A percentile compares a stretch with the other conserved stretches of the same genome.
Conservation (phyloP, 2,329 filamentous ascomycete species). For the Pseudocercospora macadamiae region DNA sequence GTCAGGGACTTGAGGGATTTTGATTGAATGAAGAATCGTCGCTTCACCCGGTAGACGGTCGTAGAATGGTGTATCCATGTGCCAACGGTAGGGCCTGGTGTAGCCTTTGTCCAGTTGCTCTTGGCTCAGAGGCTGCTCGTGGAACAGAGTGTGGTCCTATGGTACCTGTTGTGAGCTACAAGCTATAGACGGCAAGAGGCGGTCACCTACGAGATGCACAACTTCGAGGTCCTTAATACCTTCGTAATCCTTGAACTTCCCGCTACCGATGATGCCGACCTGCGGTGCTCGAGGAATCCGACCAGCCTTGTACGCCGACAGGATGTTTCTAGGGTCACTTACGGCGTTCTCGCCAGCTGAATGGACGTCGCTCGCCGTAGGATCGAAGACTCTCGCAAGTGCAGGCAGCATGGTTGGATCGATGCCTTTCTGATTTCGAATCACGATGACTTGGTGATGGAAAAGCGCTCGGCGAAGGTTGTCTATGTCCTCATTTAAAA, state of each 20-base stretch:
- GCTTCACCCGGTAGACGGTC: constrained; percentile 36
- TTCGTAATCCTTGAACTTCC: constrained; percentile 23
- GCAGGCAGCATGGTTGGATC: constrained; percentile 20
- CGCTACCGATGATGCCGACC: constrained; percentile 27
- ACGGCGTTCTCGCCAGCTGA: constrained; percentile 28
- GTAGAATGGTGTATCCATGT: constrained; percentile 38
- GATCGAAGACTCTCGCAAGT: constrained; percentile 27
- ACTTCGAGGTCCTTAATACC: constrained; percentile 24
- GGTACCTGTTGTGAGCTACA: neutral
- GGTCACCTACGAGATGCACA: constrained; percentile 21
- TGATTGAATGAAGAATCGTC: constrained; percentile 31
- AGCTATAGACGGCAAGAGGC: too few relatives aligned
- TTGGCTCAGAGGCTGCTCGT: constrained; percentile 26
- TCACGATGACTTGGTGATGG: constrained; percentile 25
- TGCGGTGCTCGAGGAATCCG: constrained; percentile 25
- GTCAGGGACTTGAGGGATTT: constrained; percentile 29
- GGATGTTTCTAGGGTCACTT: constrained; percentile 16
- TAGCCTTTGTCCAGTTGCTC: constrained; percentile 22
- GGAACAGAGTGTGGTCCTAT: constrained; percentile 37
- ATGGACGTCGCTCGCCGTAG: constrained; percentile 23
- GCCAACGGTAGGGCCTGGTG: constrained; percentile 37
- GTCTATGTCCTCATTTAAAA: constrained; percentile 20
- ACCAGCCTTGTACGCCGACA: constrained; percentile 13
- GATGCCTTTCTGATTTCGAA: constrained; percentile 25
- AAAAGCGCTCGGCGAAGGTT: constrained; percentile 23